Evolutionary conservation across 2,329 filamentous ascomycete genomes (phyloP).

Genomic region (Cercospora citrullina): DNA sequence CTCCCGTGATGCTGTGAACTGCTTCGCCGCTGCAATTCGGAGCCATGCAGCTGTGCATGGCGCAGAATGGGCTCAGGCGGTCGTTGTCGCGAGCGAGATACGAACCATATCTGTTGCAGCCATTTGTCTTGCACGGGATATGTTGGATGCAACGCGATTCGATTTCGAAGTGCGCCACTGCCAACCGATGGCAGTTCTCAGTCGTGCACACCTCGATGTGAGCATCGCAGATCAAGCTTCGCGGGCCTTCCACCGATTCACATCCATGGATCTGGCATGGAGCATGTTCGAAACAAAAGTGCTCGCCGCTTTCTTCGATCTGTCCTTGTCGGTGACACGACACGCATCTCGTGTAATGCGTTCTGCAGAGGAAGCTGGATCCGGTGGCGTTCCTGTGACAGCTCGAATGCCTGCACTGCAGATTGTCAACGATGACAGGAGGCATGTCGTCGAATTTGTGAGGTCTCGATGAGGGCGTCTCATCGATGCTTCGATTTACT

Average conservation of each 20-base stretch:
- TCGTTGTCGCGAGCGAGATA: not conserved
- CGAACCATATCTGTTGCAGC: not conserved
- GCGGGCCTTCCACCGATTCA: not conserved
- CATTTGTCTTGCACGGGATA: not conserved
- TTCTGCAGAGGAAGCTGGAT: not conserved
- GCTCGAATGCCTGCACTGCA: not conserved
- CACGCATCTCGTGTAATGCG: not conserved
- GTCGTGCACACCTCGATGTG: not conserved
- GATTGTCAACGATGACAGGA: not conserved
- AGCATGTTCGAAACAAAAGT: not conserved
- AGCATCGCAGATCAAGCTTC: not conserved
- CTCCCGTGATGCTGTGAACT: not conserved
- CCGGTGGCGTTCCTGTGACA: not conserved
- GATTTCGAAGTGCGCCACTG: not conserved
- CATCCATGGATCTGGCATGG: not conserved
- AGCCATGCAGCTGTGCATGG: not conserved
- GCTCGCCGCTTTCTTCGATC: not conserved
- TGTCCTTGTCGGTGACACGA: not conserved
- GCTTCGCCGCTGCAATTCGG: not conserved
- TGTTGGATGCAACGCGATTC: not conserved
- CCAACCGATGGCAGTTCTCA: not conserved
- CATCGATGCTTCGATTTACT: no score
- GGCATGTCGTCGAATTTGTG: not conserved
- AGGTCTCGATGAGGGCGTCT: no score
- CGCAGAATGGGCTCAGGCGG: not conserved